Conservation (phyloP, 75 land plant species). For the Pinus albicaulis region DNA sequence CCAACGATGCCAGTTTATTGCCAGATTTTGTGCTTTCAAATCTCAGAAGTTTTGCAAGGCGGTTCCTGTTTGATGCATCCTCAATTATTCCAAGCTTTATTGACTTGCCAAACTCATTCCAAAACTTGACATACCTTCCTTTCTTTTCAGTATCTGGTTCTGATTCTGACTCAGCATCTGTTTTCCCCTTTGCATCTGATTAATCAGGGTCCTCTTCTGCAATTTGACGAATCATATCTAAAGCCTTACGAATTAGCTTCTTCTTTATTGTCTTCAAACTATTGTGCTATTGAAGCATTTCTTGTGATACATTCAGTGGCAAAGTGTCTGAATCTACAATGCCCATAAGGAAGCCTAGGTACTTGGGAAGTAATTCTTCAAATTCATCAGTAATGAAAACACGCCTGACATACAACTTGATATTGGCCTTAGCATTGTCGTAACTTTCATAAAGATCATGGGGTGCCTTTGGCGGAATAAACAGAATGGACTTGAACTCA, state of each 20-base stretch:
- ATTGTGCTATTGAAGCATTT: slow-evolving; percentile 94
- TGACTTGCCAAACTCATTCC: too few species aligned
- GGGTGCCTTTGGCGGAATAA: slow-evolving; percentile 74
- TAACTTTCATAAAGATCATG: slow-evolving; percentile 94
- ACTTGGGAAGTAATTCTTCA: slow-evolving; percentile 17
- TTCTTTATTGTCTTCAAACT: too few species aligned
- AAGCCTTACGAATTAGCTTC: slow-evolving; percentile 59
- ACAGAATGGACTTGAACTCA: slow-evolving; percentile 61
- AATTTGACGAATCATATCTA: slow-evolving; percentile 90
- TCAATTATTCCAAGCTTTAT: too few species aligned
- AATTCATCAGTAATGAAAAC: slow-evolving; percentile 97
- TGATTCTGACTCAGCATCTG: too few species aligned
- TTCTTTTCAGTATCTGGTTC: too few species aligned
- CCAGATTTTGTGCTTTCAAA: too few species aligned
- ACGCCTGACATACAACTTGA: slow-evolving; percentile 47
- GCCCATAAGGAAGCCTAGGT: slow-evolving; percentile 90
- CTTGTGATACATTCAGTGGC: slow-evolving; percentile 95
- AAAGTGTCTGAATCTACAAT: slow-evolving; percentile 97
- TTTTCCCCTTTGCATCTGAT: slow-evolving; percentile 37
- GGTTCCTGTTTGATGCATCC: too few species aligned
- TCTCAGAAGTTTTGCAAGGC: too few species aligned
- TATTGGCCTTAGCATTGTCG: slow-evolving; percentile 50
- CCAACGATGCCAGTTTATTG: too few species aligned
- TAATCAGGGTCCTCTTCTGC: slow-evolving; percentile 97
- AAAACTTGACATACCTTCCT: too few species aligned